phyloP scores from a whole-genome alignment of 192 early-diverging fungal genomes.

The Spinellus fusiger region DNA sequence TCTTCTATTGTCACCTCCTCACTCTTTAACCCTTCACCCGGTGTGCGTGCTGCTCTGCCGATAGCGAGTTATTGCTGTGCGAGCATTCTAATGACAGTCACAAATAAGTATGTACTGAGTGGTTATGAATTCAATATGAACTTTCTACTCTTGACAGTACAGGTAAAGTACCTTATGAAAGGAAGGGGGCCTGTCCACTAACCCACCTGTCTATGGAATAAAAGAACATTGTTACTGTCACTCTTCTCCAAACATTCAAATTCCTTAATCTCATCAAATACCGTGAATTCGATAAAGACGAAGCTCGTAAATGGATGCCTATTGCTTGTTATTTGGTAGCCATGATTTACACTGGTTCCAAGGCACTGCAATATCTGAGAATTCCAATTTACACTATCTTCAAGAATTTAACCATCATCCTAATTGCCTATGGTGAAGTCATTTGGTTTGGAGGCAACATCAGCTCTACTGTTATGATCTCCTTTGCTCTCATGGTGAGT shows the following conservation, averaged over 20 bases:
- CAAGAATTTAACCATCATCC: constrained; percentile 97
- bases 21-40: constrained; percentile 25
- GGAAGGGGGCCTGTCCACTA: neutral
- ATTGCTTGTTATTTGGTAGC: constrained; percentile 79
- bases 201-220: constrained; percentile 14
- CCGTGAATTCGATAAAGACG: constrained; percentile 56
- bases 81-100: constrained; percentile 86
- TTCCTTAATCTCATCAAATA: constrained; percentile 53
- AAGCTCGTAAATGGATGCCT: constrained; percentile 73
- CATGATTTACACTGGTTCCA: constrained; percentile 98
- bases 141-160: constrained; percentile 73
- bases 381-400: constrained; percentile 97
- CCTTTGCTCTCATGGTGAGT: constrained; percentile 77
- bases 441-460: constrained; percentile 78
- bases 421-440: constrained; percentile 91
- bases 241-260: constrained; percentile 50
- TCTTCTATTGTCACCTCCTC: constrained; percentile 21
- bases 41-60: constrained; percentile 48
- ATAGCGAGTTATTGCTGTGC: constrained; percentile 84
- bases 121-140: constrained; percentile 82
- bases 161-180: constrained; percentile 34
- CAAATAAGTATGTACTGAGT: constrained; percentile 82
- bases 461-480: constrained; percentile 71
- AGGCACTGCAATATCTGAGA: constrained; percentile 85
- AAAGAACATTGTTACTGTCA: constrained; percentile 56